These are phyloP conservation scores for Aspergillus sp. DNA, from an alignment of 2,329 filamentous ascomycete genomes.

Conservation along the genomic window DNA sequence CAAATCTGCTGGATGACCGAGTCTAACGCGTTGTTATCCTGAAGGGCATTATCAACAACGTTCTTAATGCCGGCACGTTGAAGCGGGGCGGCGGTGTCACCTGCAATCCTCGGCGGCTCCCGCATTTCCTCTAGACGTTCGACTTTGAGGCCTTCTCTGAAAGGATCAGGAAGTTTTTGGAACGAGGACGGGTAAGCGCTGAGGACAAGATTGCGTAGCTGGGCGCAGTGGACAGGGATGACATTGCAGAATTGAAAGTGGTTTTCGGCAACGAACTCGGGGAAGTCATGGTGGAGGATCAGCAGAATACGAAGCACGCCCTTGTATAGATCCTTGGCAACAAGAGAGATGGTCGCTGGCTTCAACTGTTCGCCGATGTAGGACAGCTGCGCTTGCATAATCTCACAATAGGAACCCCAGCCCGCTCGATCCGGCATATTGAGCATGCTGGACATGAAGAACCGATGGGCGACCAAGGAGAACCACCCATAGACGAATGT, in stretches of 20 bases:
- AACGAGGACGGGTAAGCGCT: conserved; percentile 72
- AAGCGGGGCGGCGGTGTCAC: conserved; percentile 56
- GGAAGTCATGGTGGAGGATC: conserved; percentile 88
- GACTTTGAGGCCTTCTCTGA: conserved; percentile 70
- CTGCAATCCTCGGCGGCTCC: conserved; percentile 64
- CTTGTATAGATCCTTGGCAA: conserved; percentile 81
- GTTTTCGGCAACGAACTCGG: conserved; percentile 87
- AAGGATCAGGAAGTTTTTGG: conserved; percentile 71
- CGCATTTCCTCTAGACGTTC: conserved; percentile 75
- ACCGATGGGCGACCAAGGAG: conserved; percentile 76
- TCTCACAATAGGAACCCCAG: conserved; percentile 73
- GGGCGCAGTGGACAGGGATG: conserved; percentile 79
- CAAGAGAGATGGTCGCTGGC: conserved; percentile 64
- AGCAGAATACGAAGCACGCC: conserved; percentile 79
- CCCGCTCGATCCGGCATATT: conserved; percentile 66
- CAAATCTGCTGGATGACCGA: conserved; percentile 70
- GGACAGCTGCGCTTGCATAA: conserved; percentile 69
- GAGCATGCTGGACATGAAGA: conserved; percentile 78
- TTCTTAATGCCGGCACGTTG: conserved; percentile 54
- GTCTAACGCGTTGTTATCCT: conserved; percentile 65
- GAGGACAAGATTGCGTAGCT: conserved; percentile 84
- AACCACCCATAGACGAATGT: conserved; percentile 86
- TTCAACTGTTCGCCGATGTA: conserved; percentile 81
- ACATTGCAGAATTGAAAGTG: conserved; percentile 78
- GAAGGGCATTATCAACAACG: conserved; percentile 53